Conservation (phyloP, 176 grass and related monocot genomes). For the Canna indica region DNA sequence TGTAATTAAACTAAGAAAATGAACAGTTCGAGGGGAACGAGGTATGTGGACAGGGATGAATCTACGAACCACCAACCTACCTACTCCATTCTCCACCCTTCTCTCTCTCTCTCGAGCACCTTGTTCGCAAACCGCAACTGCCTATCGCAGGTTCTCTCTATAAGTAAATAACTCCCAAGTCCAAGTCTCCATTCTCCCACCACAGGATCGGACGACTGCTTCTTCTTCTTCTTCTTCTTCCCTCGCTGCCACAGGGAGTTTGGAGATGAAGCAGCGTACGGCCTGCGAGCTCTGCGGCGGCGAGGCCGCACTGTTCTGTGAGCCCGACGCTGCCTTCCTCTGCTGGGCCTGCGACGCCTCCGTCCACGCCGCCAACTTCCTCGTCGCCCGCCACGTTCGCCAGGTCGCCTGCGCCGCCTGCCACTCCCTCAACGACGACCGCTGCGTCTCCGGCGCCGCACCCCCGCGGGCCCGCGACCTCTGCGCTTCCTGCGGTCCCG, state of each 20-base stretch:
- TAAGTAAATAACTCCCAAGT: neutral
- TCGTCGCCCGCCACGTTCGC: slow-evolving; percentile 58
- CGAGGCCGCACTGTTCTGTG: slow-evolving; percentile 10
- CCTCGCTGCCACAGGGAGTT: neutral
- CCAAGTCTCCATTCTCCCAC: neutral
- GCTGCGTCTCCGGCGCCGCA: neutral
- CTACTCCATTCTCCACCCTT: neutral
- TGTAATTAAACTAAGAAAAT: neutral
- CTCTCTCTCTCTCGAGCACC: neutral
- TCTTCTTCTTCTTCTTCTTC: neutral
- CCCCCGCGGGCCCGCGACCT: neutral
- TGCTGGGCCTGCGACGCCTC: slow-evolving; percentile 57
- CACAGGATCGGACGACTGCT: no score
- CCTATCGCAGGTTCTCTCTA: neutral
- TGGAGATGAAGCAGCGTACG: slow-evolving; percentile 7
- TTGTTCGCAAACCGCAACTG: neutral
- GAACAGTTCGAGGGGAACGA: slow-evolving; percentile 10
- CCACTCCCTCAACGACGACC: neutral
- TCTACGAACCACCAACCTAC: neutral
- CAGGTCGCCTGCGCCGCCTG: slow-evolving; percentile 30
- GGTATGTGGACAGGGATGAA: slow-evolving; percentile 9
- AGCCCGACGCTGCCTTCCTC: slow-evolving; percentile 59
- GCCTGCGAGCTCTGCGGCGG: slow-evolving; percentile 14
- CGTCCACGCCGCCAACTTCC: slow-evolving; percentile 32
- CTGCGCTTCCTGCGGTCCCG: slow-evolving; percentile 1